Base-by-base conservation (phyloP, 2,329 filamentous ascomycete genomes). In the Metarhizium brunneum region DNA sequence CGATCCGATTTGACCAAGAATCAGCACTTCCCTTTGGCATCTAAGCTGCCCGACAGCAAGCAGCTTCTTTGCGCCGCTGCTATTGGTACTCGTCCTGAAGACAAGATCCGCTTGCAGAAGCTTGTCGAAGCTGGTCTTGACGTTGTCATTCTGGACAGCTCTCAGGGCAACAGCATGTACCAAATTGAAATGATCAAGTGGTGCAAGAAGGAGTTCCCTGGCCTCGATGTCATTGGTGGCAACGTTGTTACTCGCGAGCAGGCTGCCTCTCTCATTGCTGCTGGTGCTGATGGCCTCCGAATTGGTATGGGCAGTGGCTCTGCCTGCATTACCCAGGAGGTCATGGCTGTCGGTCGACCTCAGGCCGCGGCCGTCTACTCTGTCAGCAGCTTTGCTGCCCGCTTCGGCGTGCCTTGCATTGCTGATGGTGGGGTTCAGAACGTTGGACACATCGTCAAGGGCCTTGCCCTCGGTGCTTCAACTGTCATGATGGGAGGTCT, bases 401-500 rank as follows among this genome's bases (percentile, higher is more conserved):
- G 85, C 63, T 99, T 99, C 67, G 94, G 95, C 59, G 92, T 99
- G 63, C 94, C 94, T 56, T 97, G 92, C 76, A 97, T 99, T 69
- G 94, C 94, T 58, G 94, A 99, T 66, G 94, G 94, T 65, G 94
- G 94, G 75, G 88, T 99, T 64, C 94, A 99, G 75, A 99, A 99
- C 69, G 89, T 99, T 62, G 94, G 94, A 55, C 95, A 99, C 78
- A 96, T 99, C 63, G 94, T 99, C 73, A 99, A 99, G 82, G 92
- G 92, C 70, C 85, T 99, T 62, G 87, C 94, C 50, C 85, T 99
- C 61, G 94, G 94, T 64, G 94, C 94, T 57, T 90, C 89, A 49
- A 95, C 92, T 42, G 87, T 99, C 71, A 99, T 99, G 94, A 99
- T 99, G 94, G 94, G 94, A 66, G 95, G 94, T 76, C 85, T 99